Conservation (phyloP, 305 asterid genomes). For the Solanum hybrid region DNA sequence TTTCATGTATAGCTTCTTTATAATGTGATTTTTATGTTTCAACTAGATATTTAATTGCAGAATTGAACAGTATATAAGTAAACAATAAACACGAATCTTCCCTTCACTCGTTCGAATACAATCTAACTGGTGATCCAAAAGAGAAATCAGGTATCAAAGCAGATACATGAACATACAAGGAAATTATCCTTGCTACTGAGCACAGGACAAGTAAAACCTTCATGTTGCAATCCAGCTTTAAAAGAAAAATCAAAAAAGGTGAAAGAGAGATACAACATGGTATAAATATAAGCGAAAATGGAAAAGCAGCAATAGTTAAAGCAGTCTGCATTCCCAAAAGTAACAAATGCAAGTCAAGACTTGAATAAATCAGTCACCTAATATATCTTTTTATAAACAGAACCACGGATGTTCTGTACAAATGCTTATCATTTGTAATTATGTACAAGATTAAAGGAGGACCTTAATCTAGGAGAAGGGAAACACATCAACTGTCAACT, state of each 20-base stretch:
- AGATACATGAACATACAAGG: neutral
- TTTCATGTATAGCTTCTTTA: neutral
- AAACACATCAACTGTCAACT: slow-evolving; percentile 26
- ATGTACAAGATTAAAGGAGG: neutral
- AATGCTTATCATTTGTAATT: neutral
- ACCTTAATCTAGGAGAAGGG: neutral
- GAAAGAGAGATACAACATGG: neutral
- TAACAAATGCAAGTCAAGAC: neutral
- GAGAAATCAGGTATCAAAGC: neutral
- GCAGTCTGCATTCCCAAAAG: neutral
- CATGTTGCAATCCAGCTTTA: neutral
- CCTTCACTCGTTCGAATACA: neutral
- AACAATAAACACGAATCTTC: neutral
- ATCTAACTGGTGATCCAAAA: neutral
- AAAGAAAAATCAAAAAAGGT: neutral
- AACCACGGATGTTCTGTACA: slow-evolving; percentile 3
- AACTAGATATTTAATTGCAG: too few relatives aligned
- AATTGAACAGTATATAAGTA: neutral
- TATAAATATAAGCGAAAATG: neutral
- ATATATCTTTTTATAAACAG: neutral
- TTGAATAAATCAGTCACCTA: neutral
- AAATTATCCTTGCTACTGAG: neutral
- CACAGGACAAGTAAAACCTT: neutral
- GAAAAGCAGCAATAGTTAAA: neutral
- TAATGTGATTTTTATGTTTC: neutral